phyloP scores from a whole-genome alignment of 73 alveolate genomes.

The Effrenium voratum region DNA sequence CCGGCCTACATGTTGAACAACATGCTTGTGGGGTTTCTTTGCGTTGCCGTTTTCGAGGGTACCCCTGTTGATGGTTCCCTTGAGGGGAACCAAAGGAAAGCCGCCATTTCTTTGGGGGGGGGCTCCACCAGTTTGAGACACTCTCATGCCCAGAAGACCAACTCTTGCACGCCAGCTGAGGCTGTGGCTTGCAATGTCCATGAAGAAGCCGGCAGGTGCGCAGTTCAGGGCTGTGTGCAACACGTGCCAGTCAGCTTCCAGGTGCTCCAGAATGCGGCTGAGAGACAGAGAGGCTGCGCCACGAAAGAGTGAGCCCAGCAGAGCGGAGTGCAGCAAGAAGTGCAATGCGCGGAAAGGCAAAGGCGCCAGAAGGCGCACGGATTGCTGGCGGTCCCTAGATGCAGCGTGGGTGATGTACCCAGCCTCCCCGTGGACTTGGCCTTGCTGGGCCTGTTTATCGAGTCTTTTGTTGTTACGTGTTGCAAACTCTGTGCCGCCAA shows the following conservation, averaged over 20 bases:
- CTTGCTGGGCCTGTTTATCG: conserved; percentile 19
- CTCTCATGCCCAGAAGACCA: too few relatives aligned
- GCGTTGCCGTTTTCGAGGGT: too few relatives aligned
- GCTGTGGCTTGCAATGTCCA: neutral
- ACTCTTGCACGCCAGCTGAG: too few relatives aligned
- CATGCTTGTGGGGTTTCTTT: too few relatives aligned
- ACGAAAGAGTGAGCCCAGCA: neutral
- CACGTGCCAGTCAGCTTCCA: conserved; percentile 30
- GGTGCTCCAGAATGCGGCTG: conserved; percentile 36
- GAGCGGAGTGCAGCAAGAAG: conserved; percentile 53
- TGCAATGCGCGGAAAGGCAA: conserved; percentile 43
- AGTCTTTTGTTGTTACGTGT: conserved; percentile 18
- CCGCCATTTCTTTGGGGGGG: too few relatives aligned
- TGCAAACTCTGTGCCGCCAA: conserved; percentile 24
- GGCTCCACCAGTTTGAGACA: too few relatives aligned
- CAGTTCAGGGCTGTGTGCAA: neutral
- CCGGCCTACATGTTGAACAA: too few relatives aligned
- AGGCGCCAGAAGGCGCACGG: conserved; percentile 26
- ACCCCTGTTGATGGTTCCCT: too few relatives aligned
- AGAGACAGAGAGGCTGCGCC: neutral
- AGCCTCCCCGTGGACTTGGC: neutral
- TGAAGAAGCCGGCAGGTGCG: neutral
- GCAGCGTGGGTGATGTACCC: conserved; percentile 31
- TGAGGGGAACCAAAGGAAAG: too few relatives aligned
- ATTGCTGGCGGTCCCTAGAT: conserved; percentile 21